Evolutionary conservation across 208 protist genomes (phyloP).

Genomic region (Naegleria lovaniensis): DNA sequence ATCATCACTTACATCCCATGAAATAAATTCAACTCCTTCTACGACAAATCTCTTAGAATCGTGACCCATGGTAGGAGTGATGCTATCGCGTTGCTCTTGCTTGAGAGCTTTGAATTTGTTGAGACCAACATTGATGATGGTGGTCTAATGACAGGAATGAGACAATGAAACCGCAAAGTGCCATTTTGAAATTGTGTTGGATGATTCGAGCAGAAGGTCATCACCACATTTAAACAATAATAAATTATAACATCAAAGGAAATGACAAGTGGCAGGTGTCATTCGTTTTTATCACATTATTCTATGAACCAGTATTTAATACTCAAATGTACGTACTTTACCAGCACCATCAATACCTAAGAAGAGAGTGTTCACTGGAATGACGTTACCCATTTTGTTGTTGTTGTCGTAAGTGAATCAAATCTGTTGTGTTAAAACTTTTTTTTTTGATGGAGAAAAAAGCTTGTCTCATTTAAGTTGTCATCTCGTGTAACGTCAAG

Average conservation of each 20-base stretch:
- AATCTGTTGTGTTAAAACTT: too few species aligned
- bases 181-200: too few species aligned
- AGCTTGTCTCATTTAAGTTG: too few species aligned
- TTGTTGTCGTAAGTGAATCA: too few species aligned
- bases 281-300: too few species aligned
- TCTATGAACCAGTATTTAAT: too few species aligned
- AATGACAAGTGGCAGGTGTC: background rate
- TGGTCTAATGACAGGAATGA: background rate
- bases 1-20: slow-evolving; percentile 7
- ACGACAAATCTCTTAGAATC: background rate
- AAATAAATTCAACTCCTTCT: background rate
- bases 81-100: background rate
- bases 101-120: background rate
- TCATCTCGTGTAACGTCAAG: too few species aligned
- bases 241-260: background rate
- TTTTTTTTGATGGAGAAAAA: too few species aligned
- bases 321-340: background rate
- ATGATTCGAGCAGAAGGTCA: background rate
- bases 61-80: background rate
- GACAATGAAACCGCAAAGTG: too few species aligned
- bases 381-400: slow-evolving; percentile 5
- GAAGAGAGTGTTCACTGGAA: background rate
- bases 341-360: slow-evolving; percentile 1
- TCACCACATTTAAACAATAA: background rate
- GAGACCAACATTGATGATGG: background rate